Conservation (phyloP, 108 stramenopile species). For the Conticribra weissflogii region DNA sequence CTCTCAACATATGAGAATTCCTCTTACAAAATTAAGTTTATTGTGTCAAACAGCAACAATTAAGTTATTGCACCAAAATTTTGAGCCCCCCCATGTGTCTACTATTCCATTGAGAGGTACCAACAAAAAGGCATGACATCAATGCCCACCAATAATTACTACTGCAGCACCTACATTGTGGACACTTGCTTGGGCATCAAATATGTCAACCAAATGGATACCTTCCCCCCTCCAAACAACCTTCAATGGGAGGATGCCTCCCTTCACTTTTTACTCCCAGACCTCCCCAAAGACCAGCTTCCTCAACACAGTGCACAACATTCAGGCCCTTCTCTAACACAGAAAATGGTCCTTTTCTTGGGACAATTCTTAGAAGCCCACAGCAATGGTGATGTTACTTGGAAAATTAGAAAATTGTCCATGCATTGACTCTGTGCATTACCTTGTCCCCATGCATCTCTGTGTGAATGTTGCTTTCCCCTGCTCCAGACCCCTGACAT, state of each 20-base stretch:
- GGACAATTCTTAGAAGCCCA: slow-evolving; percentile 66
- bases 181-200: slow-evolving; percentile 58
- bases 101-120: too few relatives aligned
- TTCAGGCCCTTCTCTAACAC: slow-evolving; percentile 57
- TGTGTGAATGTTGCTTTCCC: slow-evolving; percentile 1
- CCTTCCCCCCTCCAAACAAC: slow-evolving; percentile 37
- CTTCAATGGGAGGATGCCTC: slow-evolving; percentile 49
- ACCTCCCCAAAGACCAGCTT: slow-evolving; percentile 85
- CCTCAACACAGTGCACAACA: slow-evolving; percentile 74
- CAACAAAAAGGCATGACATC: too few relatives aligned
- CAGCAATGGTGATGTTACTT: slow-evolving; percentile 59
- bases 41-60: too few relatives aligned
- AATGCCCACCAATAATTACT: slow-evolving; percentile 19
- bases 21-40: too few relatives aligned
- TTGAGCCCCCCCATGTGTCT: too few relatives aligned
- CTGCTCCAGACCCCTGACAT: neutral
- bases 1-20: too few relatives aligned
- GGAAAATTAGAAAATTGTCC: slow-evolving; percentile 78
- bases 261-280: too few relatives aligned
- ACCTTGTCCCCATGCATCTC: slow-evolving; percentile 23
- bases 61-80: too few relatives aligned
- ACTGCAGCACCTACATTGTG: slow-evolving; percentile 35
- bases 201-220: slow-evolving; percentile 69
- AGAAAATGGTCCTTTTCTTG: slow-evolving; percentile 58
- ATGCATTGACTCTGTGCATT: too few relatives aligned